These are phyloP conservation scores for Botrytis paeoniae DNA, from an alignment of 2,329 filamentous ascomycete genomes.

Conservation along the genomic window DNA sequence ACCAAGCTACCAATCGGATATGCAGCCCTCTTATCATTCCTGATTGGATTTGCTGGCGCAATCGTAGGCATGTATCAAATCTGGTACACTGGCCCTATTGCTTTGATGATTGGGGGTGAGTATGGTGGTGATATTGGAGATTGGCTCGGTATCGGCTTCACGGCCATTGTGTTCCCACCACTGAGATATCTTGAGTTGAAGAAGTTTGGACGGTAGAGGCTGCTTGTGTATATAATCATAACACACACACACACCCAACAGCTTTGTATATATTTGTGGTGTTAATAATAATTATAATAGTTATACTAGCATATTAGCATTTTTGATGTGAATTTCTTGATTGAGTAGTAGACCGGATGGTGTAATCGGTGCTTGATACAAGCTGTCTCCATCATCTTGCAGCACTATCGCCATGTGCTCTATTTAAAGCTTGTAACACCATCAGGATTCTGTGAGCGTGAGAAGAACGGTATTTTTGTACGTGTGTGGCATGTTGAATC, in stretches of 20 bases:
- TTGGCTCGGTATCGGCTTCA: conserved; percentile 50
- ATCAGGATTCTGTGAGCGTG: not conserved
- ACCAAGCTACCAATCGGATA: conserved; percentile 57
- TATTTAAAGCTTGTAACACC: not conserved
- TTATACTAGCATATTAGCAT: not conserved
- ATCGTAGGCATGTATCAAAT: conserved; percentile 65
- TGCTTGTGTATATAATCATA: not conserved
- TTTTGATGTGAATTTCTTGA: not conserved
- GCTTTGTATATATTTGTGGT: not conserved
- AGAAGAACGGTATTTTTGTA: not conserved
- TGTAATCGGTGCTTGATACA: not conserved
- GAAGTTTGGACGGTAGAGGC: conserved; percentile 41
- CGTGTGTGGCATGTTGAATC: not conserved
- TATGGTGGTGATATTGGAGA: conserved; percentile 51
- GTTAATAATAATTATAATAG: not conserved
- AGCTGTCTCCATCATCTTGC: not conserved
- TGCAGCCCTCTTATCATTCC: conserved; percentile 60
- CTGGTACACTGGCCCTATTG: conserved; percentile 66
- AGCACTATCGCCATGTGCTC: not conserved
- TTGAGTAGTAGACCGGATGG: not conserved
- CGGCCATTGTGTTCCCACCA: conserved; percentile 46
- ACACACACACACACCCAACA: not conserved
- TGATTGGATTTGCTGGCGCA: conserved; percentile 60
- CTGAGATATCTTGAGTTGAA: conserved; percentile 49
- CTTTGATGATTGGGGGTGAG: conserved; percentile 50